Base-by-base conservation (phyloP, 768 basidiomycete genomes). In the Rhodotorula kratochvilovae region DNA sequence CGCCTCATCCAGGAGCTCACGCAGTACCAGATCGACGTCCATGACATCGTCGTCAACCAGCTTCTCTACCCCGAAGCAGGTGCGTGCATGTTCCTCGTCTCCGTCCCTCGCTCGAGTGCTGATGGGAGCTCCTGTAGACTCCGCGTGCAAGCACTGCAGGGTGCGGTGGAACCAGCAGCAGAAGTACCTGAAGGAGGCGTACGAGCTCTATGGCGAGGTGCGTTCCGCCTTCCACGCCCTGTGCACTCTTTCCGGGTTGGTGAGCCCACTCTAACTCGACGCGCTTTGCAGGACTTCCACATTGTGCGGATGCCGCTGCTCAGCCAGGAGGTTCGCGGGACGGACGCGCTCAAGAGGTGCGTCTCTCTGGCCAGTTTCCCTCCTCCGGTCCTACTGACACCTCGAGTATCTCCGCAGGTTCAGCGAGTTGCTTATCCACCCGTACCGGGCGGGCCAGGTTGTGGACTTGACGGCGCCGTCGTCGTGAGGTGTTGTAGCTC, bases 41-140 rank as follows among this genome's bases (percentile, higher is more conserved):
- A 99, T 81, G 94, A 95, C 80, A 98, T 99, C 78, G 92, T 98
- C 66, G 93, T 98, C 66, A 99, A 99, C 79, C 96, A 99, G 81
- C 83, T 99, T 10, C 82, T 99, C 46, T 98, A 92, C 84, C 95
- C 96, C 25, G 92, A 90, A 83, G 84, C 87, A 79, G 86, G 93
- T 92, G 78, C 15, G 25, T 36, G 13, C 2, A 12, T 13, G 0
- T 16, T 12, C 31, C 13, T 12, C n/a, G 7, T 42, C 17, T 25
- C 56, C 51, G 27, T 35, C 27, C 15, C 33, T 43, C 46, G 23
- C 5, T 7, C 23, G 8, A 39, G 6, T 13, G 39, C 56, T 48
- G 64, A n/a, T 46, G 45, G 11, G 16, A 1, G 25, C 27, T 2
- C 79, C n/a, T n/a, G n/a, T n/a, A 94, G 94, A 84, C 51, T 91